Evolutionary conservation across 305 asterid genomes (phyloP), one percentile per base, ranked within the genome.

Genomic region (Petunia hybrid): DNA sequence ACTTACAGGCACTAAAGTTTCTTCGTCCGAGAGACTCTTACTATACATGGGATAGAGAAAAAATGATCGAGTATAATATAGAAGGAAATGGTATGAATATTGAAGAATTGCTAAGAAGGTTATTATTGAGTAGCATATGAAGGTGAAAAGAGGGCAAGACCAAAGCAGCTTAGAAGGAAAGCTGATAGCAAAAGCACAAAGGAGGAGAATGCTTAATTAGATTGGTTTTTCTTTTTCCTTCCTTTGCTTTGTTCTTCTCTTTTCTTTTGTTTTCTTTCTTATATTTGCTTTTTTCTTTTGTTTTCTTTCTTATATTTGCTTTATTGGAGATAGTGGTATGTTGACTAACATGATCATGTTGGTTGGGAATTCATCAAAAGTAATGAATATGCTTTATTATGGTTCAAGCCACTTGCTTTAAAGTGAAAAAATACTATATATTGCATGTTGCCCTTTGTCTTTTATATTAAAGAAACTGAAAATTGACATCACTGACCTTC

Each of bases 321-420:
- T 80, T 80, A 68, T 53, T 80, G 70, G 78, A 55, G 82, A 80
- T 80, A 56, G 75, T 80, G 82, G 82, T 22, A 10, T 68, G 38
- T 80, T 80, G 82, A 80, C 82, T 80, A 80, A 56, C 67, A 53
- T 80, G 82, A 59, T 43, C 56, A 38, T 80, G 78, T 80, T 80
- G 77, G 78, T 68, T 80, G 82, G 70, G 69, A 60, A 68, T 67
- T 80, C 78, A 80, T 68, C 82, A 80, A 68, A 22, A 56, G 78
- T 80, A 80, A 68, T 80, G 78, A 80, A 68, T 22, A 22, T 80
- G 82, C 82, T 68, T 68, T 80, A 67, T 80, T 60, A 80, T 80
- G 75, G 60, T 69, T 41, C 69, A 68, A 68, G 61, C 78, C 42
- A 53, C 65, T 80, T 56, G 77, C 64, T 48, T 41, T 66, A 79